A percentile compares a stretch with the other conserved stretches of the same genome.
Conservation (phyloP, 176 grass and related monocot genomes). For the Puya raimondii region DNA sequence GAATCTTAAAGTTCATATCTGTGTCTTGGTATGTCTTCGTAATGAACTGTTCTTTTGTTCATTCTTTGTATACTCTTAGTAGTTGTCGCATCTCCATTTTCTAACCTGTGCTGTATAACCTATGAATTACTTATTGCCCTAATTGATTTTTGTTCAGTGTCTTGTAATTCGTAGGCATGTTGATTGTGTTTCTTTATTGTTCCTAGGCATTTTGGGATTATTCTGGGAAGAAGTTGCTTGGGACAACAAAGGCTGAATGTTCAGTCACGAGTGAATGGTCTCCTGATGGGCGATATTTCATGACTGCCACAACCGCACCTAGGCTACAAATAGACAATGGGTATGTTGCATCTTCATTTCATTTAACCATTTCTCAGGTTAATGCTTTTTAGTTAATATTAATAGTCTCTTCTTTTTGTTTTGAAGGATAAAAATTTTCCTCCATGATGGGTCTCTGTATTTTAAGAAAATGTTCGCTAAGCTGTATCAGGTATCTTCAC, state of each 20-base stretch:
- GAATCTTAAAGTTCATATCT: no score
- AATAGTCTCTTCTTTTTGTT: slow-evolving; percentile 6
- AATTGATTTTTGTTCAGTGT: neutral
- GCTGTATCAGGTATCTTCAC: slow-evolving; percentile 63
- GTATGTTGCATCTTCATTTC: slow-evolving; percentile 32
- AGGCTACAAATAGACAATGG: slow-evolving; percentile 91
- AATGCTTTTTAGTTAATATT: neutral
- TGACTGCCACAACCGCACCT: slow-evolving; percentile 93
- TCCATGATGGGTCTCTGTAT: slow-evolving; percentile 58
- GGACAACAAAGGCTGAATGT: slow-evolving; percentile 86
- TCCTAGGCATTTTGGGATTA: slow-evolving; percentile 83
- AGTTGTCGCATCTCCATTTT: no score
- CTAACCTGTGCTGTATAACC: no score
- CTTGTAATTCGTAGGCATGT: neutral
- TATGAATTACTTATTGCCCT: no score
- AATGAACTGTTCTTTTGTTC: no score
- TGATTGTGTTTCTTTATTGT: slow-evolving; percentile 12
- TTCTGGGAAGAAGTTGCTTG: slow-evolving; percentile 71
- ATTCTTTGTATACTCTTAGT: no score
- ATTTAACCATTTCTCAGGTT: neutral
- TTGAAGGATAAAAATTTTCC: slow-evolving; percentile 89
- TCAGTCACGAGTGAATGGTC: slow-evolving; percentile 95
- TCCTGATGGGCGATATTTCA: slow-evolving; percentile 78
- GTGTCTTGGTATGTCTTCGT: no score
- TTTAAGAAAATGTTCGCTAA: slow-evolving; percentile 92